Evolutionary conservation across 768 basidiomycete species (phyloP).

Genomic region (Imleria badia): DNA sequence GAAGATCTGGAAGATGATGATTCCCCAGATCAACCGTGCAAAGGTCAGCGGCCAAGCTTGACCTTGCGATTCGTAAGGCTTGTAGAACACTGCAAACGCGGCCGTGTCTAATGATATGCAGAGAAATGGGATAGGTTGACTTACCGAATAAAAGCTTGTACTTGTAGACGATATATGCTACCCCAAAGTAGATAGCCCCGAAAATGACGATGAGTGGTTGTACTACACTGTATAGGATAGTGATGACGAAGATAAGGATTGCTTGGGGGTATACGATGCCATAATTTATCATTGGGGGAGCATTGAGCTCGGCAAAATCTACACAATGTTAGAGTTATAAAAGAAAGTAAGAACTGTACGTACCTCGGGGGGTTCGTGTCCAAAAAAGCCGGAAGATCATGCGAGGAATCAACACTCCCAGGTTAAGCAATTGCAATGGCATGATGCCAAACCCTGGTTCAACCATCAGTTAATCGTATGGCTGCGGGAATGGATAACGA

Average conservation of each 20-base stretch:
- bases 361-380: constrained; percentile 90
- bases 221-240: constrained; percentile 91
- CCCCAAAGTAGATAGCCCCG: constrained; percentile 95
- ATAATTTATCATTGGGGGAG: constrained; percentile 97
- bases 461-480: constrained; percentile 3
- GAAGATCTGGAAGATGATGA: constrained; percentile 91
- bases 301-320: constrained; percentile 97
- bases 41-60: constrained; percentile 99
- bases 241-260: constrained; percentile 94
- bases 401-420: constrained; percentile 84
- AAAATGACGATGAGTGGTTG: constrained; percentile 95
- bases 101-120: background rate
- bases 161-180: constrained; percentile 96
- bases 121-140: constrained; percentile 23
- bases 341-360: constrained; percentile 2
- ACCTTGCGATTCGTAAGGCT: constrained; percentile 95
- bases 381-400: constrained; percentile 70
- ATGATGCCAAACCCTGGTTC: constrained; percentile 81
- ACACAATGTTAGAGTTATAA: constrained; percentile 1
- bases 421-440: constrained; percentile 91
- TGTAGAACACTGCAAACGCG: constrained; percentile 82
- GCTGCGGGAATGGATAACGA: constrained; percentile 18
- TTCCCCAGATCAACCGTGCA: constrained; percentile 86
- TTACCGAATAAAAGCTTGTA: constrained; percentile 93
- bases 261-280: constrained; percentile 97